Evolutionary conservation across 169 alveolate species (phyloP), one percentile per base, ranked within the genome.

Genomic region (Toxoplasma gondii): DNA sequence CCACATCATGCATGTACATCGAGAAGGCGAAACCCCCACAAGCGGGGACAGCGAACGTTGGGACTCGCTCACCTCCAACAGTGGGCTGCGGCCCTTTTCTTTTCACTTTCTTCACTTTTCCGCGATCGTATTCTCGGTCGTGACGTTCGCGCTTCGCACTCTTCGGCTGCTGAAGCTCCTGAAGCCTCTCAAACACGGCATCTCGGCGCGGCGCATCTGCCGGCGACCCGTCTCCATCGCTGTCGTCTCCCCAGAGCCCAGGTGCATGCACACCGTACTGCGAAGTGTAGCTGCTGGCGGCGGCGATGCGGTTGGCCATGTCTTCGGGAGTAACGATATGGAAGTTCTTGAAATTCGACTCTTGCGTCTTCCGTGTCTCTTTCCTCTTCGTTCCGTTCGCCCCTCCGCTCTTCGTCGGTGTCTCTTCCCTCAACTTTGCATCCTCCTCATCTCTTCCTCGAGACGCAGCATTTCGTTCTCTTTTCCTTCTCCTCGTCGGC

Each of bases 81-180:
- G 88, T 43, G 49, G 74, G 49, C 31, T 67, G 69, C 17, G 92
- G 49, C 0, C n/a, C 45, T 27, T 44, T 74, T 22, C 86, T 69
- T 39, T 54, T 64, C 12, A 88, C 88, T 69, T 96, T 96, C 78
- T 91, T 91, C 22, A 91, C 83, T 49, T 91, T 93, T 34, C 97
- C 97, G 86, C 93, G 67, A 58, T 96, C 97, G 74, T 96, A 96
- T 74, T 96, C 97, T 92, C 94, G 49, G 83, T 96, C 97, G 83
- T 96, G 96, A 38, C 95, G 95, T 53, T 95, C 91, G 74, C 97
- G 93, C 39, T 70, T 87, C 43, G 41, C 80, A 41, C 92, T 90
- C 92, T 45, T 69, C 64, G 95, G 95, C 92, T 92, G 95, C 88
- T 92, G 95, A 88, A 83, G 80, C 81, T 41, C 69, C 81, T 92